Evolutionary conservation across 768 basidiomycete genomes (phyloP).

Genomic region (Crepidotus variabilis): DNA sequence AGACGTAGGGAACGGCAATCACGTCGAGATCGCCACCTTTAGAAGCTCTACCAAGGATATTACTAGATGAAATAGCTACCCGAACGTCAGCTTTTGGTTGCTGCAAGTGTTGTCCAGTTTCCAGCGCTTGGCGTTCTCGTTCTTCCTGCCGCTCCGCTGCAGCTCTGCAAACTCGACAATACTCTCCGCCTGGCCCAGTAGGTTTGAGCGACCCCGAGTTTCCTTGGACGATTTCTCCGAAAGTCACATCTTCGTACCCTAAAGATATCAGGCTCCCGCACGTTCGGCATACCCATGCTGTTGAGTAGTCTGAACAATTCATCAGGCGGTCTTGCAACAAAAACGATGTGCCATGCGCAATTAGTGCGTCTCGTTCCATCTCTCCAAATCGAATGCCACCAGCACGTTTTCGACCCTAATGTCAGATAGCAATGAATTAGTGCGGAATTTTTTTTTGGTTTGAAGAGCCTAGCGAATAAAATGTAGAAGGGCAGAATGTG

Average conservation of each 20-base stretch:
- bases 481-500: neutral
- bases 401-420: conserved; percentile 91
- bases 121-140: conserved; percentile 53
- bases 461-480: neutral
- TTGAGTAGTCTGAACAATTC: conserved; percentile 99
- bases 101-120: conserved; percentile 48
- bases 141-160: conserved; percentile 62
- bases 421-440: neutral
- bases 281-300: conserved; percentile 96
- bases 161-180: conserved; percentile 90
- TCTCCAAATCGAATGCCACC: conserved; percentile 99
- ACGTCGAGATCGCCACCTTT: conserved; percentile 90
- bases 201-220: conserved; percentile 48
- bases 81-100: conserved; percentile 47
- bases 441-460: neutral
- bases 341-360: conserved; percentile 98
- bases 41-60: conserved; percentile 54
- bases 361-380: conserved; percentile 99
- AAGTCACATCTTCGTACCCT: conserved; percentile 86
- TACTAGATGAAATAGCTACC: conserved; percentile 63
- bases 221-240: conserved; percentile 60
- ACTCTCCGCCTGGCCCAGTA: conserved; percentile 82
- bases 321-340: conserved; percentile 96
- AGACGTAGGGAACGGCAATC: conserved; percentile 93
- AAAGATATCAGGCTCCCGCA: conserved; percentile 95